A percentile compares a stretch with the other conserved stretches of the same genome.
Evolutionary conservation across 805 yeast genomes (phyloP).

Genomic region (Hanseniaspora pseudoguilliermondii): DNA sequence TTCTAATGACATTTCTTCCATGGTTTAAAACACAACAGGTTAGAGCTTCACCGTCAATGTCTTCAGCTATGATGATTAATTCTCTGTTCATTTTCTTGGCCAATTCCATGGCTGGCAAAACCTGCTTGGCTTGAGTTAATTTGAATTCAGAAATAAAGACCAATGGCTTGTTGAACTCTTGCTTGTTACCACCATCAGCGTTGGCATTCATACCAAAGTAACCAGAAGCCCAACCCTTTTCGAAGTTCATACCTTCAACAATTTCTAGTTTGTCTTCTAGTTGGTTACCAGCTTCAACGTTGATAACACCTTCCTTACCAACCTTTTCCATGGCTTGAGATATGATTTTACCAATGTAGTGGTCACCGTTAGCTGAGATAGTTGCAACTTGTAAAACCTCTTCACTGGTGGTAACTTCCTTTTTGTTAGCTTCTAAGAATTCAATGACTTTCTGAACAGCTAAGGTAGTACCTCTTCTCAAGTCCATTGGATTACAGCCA

Average conservation of each 20-base stretch:
- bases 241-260: constrained; percentile 96
- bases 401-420: constrained; percentile 82
- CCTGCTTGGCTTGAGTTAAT: constrained; percentile 77
- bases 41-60: constrained; percentile 93
- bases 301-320: constrained; percentile 97
- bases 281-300: constrained; percentile 95
- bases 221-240: constrained; percentile 93
- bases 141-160: constrained; percentile 83
- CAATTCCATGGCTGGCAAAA: constrained; percentile 82
- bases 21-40: constrained; percentile 97
- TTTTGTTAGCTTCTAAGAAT: constrained; percentile 72
- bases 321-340: constrained; percentile 97
- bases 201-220: constrained; percentile 92
- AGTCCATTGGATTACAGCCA: constrained; percentile 97
- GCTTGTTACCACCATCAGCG: constrained; percentile 50
- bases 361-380: constrained; percentile 92
- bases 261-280: constrained; percentile 92
- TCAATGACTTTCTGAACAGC: constrained; percentile 90
- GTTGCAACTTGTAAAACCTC: constrained; percentile 98
- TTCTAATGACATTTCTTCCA: constrained; percentile 95
- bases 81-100: constrained; percentile 92
- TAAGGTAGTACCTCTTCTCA: constrained; percentile 92
- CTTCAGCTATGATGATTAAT: constrained; percentile 84
- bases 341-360: constrained; percentile 77
- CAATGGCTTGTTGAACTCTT: constrained; percentile 89